Evolutionary conservation across 495 filamentous ascomycete species (phyloP).

Genomic region (Thermothielavioides terrestris): DNA sequence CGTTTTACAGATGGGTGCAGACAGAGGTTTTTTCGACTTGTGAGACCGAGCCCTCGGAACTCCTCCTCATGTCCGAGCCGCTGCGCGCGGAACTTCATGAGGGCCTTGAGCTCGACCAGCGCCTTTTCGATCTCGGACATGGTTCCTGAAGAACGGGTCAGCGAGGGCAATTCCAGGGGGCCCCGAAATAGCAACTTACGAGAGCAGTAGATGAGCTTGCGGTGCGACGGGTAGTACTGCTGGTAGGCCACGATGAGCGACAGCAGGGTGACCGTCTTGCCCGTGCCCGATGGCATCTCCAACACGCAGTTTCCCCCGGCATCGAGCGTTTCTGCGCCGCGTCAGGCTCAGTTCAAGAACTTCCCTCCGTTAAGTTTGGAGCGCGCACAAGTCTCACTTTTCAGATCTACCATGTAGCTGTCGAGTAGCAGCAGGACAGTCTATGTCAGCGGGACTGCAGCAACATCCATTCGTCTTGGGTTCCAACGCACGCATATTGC

Average conservation of each 20-base stretch:
- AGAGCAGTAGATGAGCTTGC: conserved; percentile 98
- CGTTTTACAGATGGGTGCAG: conserved; percentile 90
- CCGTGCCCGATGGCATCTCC: conserved; percentile 99
- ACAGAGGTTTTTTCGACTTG: conserved; percentile 95
- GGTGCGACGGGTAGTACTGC: conserved; percentile 76
- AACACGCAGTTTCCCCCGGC: conserved; percentile 92
- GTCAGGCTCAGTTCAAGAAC: too few relatives aligned
- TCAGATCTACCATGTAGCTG: conserved; percentile 97
- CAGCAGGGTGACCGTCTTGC: conserved; percentile 92
- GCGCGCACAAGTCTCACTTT: conserved; percentile 50
- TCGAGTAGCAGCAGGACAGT: conserved; percentile 1
- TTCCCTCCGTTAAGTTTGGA: background rate
- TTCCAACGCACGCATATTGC: conserved; percentile 72
- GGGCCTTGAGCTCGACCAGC: conserved; percentile 74
- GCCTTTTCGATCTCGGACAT: conserved; percentile 97
- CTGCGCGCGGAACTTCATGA: conserved; percentile 89
- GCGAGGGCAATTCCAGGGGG: background rate
- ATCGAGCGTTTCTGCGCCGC: conserved; percentile 66
- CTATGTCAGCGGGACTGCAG: background rate
- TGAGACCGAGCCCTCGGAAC: conserved; percentile 83
- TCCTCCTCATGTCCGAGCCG: conserved; percentile 84
- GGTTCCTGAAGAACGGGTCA: conserved; percentile 38
- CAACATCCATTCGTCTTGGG: background rate
- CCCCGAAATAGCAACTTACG: conserved; percentile 40
- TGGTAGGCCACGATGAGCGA: conserved; percentile 97